These are phyloP conservation scores for Sarocladium brachiariae DNA, from an alignment of 2,329 filamentous ascomycete species.

Conservation along the genomic window DNA sequence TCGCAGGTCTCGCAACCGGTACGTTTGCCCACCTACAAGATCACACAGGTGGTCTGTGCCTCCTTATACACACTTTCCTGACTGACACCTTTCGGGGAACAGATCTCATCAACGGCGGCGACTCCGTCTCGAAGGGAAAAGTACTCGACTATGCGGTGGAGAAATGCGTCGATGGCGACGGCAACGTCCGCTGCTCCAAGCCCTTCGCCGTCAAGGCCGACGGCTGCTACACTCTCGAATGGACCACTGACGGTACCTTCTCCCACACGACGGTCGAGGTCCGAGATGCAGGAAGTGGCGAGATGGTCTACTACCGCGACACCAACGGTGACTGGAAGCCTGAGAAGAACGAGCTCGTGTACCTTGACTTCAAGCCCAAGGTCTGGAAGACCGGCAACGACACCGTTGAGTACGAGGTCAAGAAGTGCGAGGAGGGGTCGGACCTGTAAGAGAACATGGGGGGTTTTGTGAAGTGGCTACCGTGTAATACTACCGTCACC, in stretches of 20 bases:
- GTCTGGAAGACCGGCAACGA: slow-evolving; percentile 34
- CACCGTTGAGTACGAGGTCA: slow-evolving; percentile 36
- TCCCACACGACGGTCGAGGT: slow-evolving; percentile 33
- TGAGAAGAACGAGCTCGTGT: slow-evolving; percentile 37
- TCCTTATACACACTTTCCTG: neutral
- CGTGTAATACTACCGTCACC: too few relatives aligned
- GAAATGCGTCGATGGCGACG: slow-evolving; percentile 31
- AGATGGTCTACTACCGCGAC: slow-evolving; percentile 38
- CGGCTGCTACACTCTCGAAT: slow-evolving; percentile 34
- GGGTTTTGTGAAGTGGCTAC: too few relatives aligned
- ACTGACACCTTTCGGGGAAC: neutral
- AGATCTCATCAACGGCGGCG: slow-evolving; percentile 11
- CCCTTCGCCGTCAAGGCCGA: slow-evolving; percentile 32
- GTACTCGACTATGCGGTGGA: slow-evolving; percentile 35
- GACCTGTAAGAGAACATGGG: too few relatives aligned
- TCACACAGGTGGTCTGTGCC: too few relatives aligned
- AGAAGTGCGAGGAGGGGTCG: slow-evolving; percentile 10
- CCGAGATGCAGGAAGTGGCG: slow-evolving; percentile 27
- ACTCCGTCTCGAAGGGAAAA: slow-evolving; percentile 23
- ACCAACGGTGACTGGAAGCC: slow-evolving; percentile 38
- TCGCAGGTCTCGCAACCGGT: slow-evolving; percentile 13
- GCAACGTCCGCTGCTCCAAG: slow-evolving; percentile 31
- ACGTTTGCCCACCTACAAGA: neutral
- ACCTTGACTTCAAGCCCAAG: slow-evolving; percentile 40
- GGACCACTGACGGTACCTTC: slow-evolving; percentile 29